phyloP scores from a whole-genome alignment of 495 filamentous ascomycete species.

The Talaromyces thailandensis region DNA sequence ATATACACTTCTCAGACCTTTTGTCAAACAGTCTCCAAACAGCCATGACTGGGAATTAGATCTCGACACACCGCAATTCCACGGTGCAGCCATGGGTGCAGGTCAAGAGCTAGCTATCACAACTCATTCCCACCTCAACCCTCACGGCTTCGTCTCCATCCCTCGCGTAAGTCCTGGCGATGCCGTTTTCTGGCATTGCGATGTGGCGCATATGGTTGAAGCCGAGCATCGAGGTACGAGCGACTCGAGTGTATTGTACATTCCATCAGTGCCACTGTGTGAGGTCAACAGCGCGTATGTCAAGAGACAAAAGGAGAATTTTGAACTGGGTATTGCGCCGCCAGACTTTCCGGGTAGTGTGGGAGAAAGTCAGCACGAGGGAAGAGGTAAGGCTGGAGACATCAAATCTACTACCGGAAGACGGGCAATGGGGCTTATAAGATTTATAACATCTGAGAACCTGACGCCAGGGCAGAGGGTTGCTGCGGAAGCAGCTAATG shows the following conservation, averaged over 20 bases:
- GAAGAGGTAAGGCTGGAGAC: neutral
- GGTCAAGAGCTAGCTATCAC: conserved; percentile 56
- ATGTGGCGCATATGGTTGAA: conserved; percentile 61
- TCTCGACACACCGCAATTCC: conserved; percentile 12
- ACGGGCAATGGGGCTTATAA: neutral
- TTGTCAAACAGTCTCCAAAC: conserved; percentile 1
- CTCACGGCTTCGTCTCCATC: conserved; percentile 62
- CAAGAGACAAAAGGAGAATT: conserved; percentile 43
- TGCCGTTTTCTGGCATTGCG: conserved; percentile 75
- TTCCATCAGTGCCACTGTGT: conserved; percentile 63
- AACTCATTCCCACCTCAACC: conserved; percentile 61
- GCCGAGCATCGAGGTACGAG: conserved; percentile 49
- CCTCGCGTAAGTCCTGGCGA: conserved; percentile 66
- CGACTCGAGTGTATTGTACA: conserved; percentile 68
- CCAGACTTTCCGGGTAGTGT: conserved; percentile 62
- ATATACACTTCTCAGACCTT: conserved; percentile 8
- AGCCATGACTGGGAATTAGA: neutral
- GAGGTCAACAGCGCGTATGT: conserved; percentile 55
- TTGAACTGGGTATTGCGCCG: conserved; percentile 34
- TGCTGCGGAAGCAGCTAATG: neutral
- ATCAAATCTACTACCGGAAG: neutral
- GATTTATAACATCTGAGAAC: neutral
- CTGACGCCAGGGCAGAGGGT: neutral
- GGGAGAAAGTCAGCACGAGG: conserved; percentile 14
- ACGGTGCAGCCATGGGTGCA: conserved; percentile 57